Conservation (phyloP, 2,329 filamentous ascomycete species). For the Talaromyces funiculosus region DNA sequence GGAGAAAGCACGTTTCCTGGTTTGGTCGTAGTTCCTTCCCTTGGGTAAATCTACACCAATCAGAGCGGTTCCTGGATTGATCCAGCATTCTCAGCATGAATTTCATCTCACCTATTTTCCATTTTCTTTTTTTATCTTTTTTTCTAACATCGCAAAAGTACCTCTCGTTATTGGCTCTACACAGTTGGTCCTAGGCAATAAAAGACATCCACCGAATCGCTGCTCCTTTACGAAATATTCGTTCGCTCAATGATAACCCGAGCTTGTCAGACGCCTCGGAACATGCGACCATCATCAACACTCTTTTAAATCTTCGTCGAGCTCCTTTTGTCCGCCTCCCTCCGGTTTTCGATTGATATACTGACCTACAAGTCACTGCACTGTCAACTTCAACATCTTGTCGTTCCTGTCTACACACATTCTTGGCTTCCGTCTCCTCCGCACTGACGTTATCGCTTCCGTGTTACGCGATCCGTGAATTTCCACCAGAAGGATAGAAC, state of each 20-base stretch:
- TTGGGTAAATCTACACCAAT: too few relatives aligned
- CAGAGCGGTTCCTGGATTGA: background rate
- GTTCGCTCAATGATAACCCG: conserved; percentile 1
- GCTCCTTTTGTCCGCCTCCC: background rate
- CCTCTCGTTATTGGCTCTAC: background rate
- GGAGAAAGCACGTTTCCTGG: background rate
- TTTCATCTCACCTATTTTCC: background rate
- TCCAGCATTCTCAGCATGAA: background rate
- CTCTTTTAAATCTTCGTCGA: background rate
- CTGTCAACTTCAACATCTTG: background rate
- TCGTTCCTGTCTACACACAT: background rate
- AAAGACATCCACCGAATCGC: too few relatives aligned
- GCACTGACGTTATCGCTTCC: background rate
- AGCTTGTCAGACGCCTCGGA: background rate
- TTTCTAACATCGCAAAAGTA: too few relatives aligned
- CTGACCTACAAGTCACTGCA: too few relatives aligned
- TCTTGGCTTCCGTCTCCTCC: background rate
- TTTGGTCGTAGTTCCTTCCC: background rate
- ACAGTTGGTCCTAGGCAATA: too few relatives aligned
- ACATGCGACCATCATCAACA: conserved; percentile 5
- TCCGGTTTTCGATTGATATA: background rate
- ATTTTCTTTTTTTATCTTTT: background rate
- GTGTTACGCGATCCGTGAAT: background rate
- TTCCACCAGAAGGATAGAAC: background rate
- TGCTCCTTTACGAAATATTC: background rate